phyloP scores from a whole-genome alignment of 2,329 filamentous ascomycete species.

The Apiospora saccharicola region DNA sequence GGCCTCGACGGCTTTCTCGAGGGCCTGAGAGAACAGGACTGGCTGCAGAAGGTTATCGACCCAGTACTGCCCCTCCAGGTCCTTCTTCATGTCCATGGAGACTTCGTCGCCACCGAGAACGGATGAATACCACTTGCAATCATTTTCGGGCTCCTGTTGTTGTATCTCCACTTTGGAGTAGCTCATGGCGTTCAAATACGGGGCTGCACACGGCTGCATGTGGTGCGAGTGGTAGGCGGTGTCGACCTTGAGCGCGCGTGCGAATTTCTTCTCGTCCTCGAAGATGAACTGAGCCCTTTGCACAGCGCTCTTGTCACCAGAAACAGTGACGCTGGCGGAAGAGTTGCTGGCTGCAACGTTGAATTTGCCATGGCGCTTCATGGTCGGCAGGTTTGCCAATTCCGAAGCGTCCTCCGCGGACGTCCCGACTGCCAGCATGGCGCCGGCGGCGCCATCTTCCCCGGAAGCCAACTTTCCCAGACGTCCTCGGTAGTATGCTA shows the following conservation, averaged over 20 bases:
- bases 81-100: conserved; percentile 6
- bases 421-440: conserved; percentile 57
- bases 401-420: conserved; percentile 45
- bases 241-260: conserved; percentile 48
- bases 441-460: conserved; percentile 45
- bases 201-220: too few species aligned
- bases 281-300: conserved; percentile 31
- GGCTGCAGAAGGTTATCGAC: conserved; percentile 28
- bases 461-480: conserved; percentile 29
- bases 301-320: conserved; percentile 43
- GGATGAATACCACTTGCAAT: too few species aligned
- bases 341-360: conserved; percentile 46
- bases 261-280: conserved; percentile 38
- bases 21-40: conserved; percentile 30
- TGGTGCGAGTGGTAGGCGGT: conserved; percentile 59
- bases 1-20: conserved; percentile 22
- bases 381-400: conserved; percentile 29
- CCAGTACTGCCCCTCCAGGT: conserved; percentile 30
- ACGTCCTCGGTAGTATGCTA: conserved; percentile 56
- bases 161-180: too few species aligned
- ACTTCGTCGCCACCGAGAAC: conserved; percentile 23
- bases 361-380: conserved; percentile 40
- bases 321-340: conserved; percentile 40
- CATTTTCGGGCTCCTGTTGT: too few species aligned
- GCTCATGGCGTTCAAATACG: too few species aligned